Conservation (phyloP, 139 green algal species). For the Monoraphidium neglectum region DNA sequence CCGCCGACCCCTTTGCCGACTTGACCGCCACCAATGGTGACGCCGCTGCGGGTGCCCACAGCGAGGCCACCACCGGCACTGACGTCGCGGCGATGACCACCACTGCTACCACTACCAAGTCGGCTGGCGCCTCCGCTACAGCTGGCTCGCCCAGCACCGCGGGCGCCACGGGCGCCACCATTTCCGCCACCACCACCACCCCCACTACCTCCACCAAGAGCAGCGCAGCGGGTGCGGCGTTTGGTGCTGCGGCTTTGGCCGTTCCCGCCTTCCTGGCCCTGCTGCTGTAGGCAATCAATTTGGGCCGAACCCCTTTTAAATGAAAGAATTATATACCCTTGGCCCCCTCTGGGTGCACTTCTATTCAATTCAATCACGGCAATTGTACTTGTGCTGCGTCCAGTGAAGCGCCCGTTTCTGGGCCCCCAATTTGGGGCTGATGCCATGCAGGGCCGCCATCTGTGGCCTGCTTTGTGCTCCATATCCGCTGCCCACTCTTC, state of each 20-base stretch:
- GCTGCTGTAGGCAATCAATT: conserved; percentile 1
- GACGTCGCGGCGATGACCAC: background rate
- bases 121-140: background rate
- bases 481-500: too few species aligned
- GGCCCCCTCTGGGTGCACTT: too few species aligned
- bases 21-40: background rate
- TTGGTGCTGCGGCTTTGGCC: conserved; percentile 11
- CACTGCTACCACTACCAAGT: background rate
- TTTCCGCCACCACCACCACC: background rate
- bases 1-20: background rate
- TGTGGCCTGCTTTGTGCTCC: too few species aligned
- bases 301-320: too few species aligned
- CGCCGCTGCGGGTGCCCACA: background rate
- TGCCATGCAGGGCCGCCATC: too few species aligned
- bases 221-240: background rate
- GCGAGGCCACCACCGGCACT: background rate
- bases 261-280: conserved; percentile 17
- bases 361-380: too few species aligned
- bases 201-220: background rate
- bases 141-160: background rate
- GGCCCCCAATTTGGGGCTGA: too few species aligned
- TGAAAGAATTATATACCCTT: too few species aligned
- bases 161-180: background rate
- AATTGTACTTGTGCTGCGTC: too few species aligned
- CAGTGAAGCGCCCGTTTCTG: too few species aligned